Evolutionary conservation across 116 monocot genomes (phyloP), one percentile per base, ranked within the genome.

Genomic region (Zostera marina): DNA sequence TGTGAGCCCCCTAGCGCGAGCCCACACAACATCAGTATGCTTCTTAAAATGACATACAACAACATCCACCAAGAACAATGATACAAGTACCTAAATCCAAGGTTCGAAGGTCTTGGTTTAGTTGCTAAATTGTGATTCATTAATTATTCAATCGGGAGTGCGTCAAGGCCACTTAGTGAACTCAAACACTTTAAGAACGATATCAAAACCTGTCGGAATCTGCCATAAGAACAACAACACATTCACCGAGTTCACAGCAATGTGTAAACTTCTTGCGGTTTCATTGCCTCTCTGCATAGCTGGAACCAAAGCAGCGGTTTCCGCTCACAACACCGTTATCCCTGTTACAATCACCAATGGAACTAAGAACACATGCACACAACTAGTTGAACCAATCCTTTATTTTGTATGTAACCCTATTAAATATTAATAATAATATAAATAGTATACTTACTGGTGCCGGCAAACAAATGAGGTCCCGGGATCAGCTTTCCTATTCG

Each of bases 401-500:
- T n/a, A n/a, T n/a, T n/a, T n/a, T n/a, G n/a, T n/a, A n/a, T n/a
- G n/a, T n/a, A n/a, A n/a, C n/a, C n/a, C n/a, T n/a, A n/a, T n/a
- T n/a, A n/a, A n/a, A n/a, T n/a, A n/a, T 7, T 14, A 22, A 3
- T 5, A 22, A 25, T 12, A 21, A n/a, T 22, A 16, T 41, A 25
- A 38, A 19, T 3, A 14, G 17, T 32, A 11, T 9, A 23, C 25
- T 47, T 61, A 85, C 91, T 76, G 8, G 78, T 79, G 11, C 92
- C 92, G 12, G 81, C 81, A 52, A 87, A 92, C 52, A 92, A 72
- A 57, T 92, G 92, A 7, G 92, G 92, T 0, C 92, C 84, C 1
- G 92, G 92, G 49, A 92, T 87, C 55, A 92, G 84, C 66, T 87
- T 79, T 26, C 92, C 92, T 6, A 81, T 84, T 13, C 92, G 80